Evolutionary conservation across 768 basidiomycete genomes (phyloP), one percentile per base, ranked within the genome.

Genomic region (Rubroboletus satanas): DNA sequence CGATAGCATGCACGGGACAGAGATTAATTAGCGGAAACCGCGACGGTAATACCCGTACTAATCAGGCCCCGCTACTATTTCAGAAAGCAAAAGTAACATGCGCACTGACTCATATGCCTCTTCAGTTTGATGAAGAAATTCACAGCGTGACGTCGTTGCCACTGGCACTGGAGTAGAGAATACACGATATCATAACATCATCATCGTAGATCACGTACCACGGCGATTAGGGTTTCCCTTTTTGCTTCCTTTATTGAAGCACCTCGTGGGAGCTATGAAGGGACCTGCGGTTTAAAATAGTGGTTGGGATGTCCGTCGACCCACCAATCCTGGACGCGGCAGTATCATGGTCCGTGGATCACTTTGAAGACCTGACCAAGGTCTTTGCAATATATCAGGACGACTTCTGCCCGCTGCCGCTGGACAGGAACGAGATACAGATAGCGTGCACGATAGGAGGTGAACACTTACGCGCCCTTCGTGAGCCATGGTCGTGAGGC

Each of bases 341-440:
- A 26, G 26, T 26, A 26, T 26, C 26, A 3, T 26, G 21, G 21
- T 21, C 21, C 21, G 2, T 21, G 26, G 2, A 26, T 26, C 26
- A 75, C 93, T 51, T 83, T 77, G 37, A 96, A 77, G 64, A 98
- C 85, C 66, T 26, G 26, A 26, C 26, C 26, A 26, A 26, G 75
- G 69, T 99, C 95, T 70, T 92, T 92, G 3, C 93, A 92, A 62
- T 97, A 90, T 26, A 95, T 98, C 56, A 94, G 93, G 45, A 98
- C 85, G 0, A 98, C 93, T 71, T 96, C 90, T 39, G 7, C 5
- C 15, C 4, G 7, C 15, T 0, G 7, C 96, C 93, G 5, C 94
- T 96, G 67, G 14, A 45, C 37, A 11, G 44, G n/a, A 52, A 36
- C 31, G 33, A 41, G 18, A 49, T 56, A 41, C 15, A 23, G 45